Conservation (phyloP, 495 filamentous ascomycete genomes). For the Penicillium silybi region DNA sequence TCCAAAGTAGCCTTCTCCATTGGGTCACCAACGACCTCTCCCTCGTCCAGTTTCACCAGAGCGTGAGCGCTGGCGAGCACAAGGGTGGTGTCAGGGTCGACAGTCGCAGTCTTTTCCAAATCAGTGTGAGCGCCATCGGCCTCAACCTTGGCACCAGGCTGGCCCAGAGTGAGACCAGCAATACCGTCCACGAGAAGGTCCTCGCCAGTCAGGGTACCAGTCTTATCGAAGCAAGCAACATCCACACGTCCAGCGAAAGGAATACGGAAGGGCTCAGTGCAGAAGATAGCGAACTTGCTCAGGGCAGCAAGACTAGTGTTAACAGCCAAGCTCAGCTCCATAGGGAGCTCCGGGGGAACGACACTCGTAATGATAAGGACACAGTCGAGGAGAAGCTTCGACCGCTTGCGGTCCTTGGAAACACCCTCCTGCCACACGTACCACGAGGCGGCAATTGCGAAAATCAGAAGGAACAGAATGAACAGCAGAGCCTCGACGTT, state of each 20-base stretch:
- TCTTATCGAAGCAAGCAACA: constrained; percentile 98
- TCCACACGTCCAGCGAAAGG: constrained; percentile 95
- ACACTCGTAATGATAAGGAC: constrained; percentile 96
- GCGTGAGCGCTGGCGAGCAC: constrained; percentile 95
- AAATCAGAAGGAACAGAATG: constrained; percentile 93
- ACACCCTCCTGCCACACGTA: constrained; percentile 99
- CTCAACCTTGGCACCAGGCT: constrained; percentile 63
- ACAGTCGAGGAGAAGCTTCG: constrained; percentile 95
- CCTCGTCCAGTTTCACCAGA: constrained; percentile 92
- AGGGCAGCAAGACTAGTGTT: constrained; percentile 97
- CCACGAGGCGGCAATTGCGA: constrained; percentile 98
- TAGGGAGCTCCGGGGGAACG: constrained; percentile 93
- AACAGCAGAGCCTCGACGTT: constrained; percentile 92
- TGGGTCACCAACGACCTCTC: constrained; percentile 94
- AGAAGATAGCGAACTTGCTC: constrained; percentile 94
- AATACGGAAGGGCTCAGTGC: constrained; percentile 99
- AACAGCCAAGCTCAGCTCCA: constrained; percentile 95
- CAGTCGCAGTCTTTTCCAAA: constrained; percentile 59
- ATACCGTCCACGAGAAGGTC: constrained; percentile 97
- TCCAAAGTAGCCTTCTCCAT: constrained; percentile 96
- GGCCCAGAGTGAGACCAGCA: constrained; percentile 75
- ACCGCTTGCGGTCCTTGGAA: constrained; percentile 85
- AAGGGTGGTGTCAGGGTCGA: constrained; percentile 77
- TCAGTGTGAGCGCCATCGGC: constrained; percentile 74
- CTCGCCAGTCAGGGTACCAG: constrained; percentile 93